Base-by-base conservation (phyloP, 257 asterid species). In the Primulina eburnea region DNA sequence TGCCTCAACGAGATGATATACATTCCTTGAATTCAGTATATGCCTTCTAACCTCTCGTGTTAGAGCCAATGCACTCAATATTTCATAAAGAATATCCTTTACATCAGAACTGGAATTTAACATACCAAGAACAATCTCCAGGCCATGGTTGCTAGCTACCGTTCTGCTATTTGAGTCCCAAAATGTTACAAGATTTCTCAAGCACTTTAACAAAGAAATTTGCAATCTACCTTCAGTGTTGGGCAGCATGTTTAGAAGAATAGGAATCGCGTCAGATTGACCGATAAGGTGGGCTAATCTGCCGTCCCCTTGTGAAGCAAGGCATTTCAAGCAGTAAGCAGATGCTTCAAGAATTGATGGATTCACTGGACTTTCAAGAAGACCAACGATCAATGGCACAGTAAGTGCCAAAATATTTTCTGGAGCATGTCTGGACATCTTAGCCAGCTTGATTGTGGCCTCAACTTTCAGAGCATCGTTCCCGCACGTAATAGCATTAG, bases 21-120 rank as follows among this genome's bases (percentile, higher is more conserved):
- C 74, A 10, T 62, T 75, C 43, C 86, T 80, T 0, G 84, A 74
- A 69, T 26, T 73, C 80, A 83, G 77, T 62, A 88, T 68, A 5
- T 67, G 65, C 65, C 71, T 82, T 53, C 92, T 82, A 57, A 68
- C 92, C 87, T 88, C 92, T 73, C 83, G 79, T 60, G 80, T 4
- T 69, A 88, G 90, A 78, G 88, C 81, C 73, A 88, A 80, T 16
- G 83, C 77, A 64, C 88, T 86, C 76, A 88, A 78, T 60, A 82
- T 86, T 78, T 88, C 88, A 60, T 86, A 70, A 26, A 86, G 70
- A 64, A 74, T 69, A 65, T 69, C 30, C 82, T 70, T 78, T 5
- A 73, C 37, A 71, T 70, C 80, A 5, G 84, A 72, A 67, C 76
- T 60, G 24, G 73, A 18, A 67, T 53, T 40, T 65, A 84, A 62